Conservation (phyloP, 108 stramenopile species). For the Stephanodiscus minutulus region DNA sequence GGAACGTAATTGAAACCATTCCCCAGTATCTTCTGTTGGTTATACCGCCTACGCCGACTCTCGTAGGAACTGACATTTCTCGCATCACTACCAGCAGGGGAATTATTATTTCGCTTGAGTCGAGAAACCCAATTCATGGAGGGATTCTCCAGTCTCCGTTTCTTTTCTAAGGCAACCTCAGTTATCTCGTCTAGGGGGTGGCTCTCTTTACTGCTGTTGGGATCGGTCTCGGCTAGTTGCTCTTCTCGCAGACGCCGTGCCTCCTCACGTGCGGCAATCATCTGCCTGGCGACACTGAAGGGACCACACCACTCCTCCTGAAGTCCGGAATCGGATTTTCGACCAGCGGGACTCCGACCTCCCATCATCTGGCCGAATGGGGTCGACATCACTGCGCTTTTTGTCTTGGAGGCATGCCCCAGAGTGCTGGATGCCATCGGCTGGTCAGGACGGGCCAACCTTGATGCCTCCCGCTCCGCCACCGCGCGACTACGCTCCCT, state of each 20-base stretch:
- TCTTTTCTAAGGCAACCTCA: constrained; percentile 37
- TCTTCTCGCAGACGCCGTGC: constrained; percentile 57
- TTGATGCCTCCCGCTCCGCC: constrained; percentile 81
- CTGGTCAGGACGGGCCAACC: constrained; percentile 65
- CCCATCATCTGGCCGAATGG: constrained; percentile 62
- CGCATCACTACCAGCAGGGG: neutral
- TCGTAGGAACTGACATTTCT: constrained; percentile 51
- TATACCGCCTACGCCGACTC: constrained; percentile 61
- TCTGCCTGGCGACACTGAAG: constrained; percentile 80
- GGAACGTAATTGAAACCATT: constrained; percentile 46
- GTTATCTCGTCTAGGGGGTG: constrained; percentile 81
- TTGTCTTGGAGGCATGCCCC: constrained; percentile 68
- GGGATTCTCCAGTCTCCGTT: constrained; percentile 45
- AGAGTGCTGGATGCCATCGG: constrained; percentile 17
- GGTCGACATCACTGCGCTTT: constrained; percentile 75
- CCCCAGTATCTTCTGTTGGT: constrained; percentile 40
- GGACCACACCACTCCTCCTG: constrained; percentile 82
- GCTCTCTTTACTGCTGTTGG: constrained; percentile 35
- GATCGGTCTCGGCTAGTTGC: constrained; percentile 45
- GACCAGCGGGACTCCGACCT: constrained; percentile 14
- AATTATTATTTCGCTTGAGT: constrained; percentile 8
- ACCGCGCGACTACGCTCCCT: constrained; percentile 79
- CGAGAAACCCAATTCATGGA: constrained; percentile 48
- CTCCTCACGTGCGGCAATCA: constrained; percentile 81
- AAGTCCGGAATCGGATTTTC: constrained; percentile 13